Conservation (phyloP, 495 filamentous ascomycete species). For the Parathielavia hyrcaniae region DNA sequence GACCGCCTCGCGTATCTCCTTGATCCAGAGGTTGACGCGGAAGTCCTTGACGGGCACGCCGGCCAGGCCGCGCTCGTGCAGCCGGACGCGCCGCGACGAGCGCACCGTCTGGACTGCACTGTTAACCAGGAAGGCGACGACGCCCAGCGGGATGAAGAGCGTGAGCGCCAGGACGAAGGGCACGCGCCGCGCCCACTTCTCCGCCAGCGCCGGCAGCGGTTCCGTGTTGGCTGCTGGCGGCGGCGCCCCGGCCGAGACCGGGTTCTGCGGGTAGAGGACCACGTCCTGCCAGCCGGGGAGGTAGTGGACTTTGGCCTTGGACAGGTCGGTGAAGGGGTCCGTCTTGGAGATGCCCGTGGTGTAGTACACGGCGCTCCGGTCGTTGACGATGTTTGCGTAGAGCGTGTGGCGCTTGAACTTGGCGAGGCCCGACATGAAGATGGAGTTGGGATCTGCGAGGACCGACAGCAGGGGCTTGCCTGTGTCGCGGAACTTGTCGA, state of each 20-base stretch:
- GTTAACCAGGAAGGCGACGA: slow-evolving; percentile 66
- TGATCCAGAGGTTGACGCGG: slow-evolving; percentile 66
- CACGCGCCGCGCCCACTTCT: slow-evolving; percentile 35
- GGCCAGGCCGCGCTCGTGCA: slow-evolving; percentile 67
- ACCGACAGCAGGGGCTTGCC: slow-evolving; percentile 71
- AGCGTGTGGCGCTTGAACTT: slow-evolving; percentile 65
- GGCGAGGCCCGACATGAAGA: slow-evolving; percentile 76
- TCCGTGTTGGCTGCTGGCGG: slow-evolving; percentile 27
- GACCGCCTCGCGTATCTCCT: slow-evolving; percentile 61
- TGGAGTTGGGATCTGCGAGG: slow-evolving; percentile 73
- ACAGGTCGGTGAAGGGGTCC: slow-evolving; percentile 67
- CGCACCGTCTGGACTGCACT: slow-evolving; percentile 65
- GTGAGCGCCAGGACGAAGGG: slow-evolving; percentile 58
- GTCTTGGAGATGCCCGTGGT: slow-evolving; percentile 66
- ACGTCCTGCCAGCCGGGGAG: slow-evolving; percentile 66
- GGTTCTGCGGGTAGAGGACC: slow-evolving; percentile 63
- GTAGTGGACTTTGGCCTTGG: slow-evolving; percentile 62
- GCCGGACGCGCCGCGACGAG: slow-evolving; percentile 63
- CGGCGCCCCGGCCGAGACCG: slow-evolving; percentile 45
- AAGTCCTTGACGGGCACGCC: slow-evolving; percentile 60
- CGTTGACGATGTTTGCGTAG: slow-evolving; percentile 83
- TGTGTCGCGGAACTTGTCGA: slow-evolving; percentile 78
- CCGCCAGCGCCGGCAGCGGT: slow-evolving; percentile 26
- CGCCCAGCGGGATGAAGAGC: slow-evolving; percentile 61
- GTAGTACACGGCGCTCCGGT: slow-evolving; percentile 72